These are phyloP conservation scores for Lolium rigidum DNA, from an alignment of 176 grass and related monocot species.

Conservation along the genomic window DNA sequence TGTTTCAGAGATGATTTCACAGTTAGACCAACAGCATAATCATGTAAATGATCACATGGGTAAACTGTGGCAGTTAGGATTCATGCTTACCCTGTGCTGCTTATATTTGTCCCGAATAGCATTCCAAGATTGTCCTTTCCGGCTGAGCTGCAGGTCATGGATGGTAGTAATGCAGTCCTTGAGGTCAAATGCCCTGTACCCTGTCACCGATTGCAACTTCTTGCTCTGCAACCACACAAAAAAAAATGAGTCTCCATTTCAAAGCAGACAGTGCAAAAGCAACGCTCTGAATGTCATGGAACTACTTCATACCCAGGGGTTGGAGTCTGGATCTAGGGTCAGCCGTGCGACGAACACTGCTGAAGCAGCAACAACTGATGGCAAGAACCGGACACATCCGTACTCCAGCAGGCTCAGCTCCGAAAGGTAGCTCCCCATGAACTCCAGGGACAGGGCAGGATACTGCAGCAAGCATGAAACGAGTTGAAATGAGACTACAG, in stretches of 20 bases:
- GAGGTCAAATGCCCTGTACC: constrained; percentile 72
- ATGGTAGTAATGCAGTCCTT: constrained; percentile 70
- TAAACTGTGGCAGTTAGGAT: constrained; percentile 2
- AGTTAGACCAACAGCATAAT: constrained; percentile 40
- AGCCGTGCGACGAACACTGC: constrained; percentile 76
- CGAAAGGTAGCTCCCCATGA: constrained; percentile 68
- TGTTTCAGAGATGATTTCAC: constrained; percentile 55
- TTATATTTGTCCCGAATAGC: constrained; percentile 83
- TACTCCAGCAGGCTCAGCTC: constrained; percentile 91
- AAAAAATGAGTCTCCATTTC: constrained; percentile 25
- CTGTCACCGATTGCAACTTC: constrained; percentile 58
- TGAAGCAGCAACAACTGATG: constrained; percentile 80
- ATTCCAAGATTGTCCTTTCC: constrained; percentile 50
- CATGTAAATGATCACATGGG: constrained; percentile 3
- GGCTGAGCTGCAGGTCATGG: constrained; percentile 76
- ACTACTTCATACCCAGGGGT: constrained; percentile 76
- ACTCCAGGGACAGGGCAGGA: constrained; percentile 56
- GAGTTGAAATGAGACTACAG: constrained; percentile 21
- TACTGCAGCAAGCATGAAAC: constrained; percentile 49
- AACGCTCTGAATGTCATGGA: not conserved
- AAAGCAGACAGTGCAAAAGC: not conserved
- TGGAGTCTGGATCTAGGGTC: constrained; percentile 63
- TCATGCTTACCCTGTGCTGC: constrained; percentile 72
- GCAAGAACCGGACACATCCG: constrained; percentile 69
- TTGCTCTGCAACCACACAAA: constrained; percentile 60